A percentile compares a stretch with the other conserved stretches of the same genome.
Evolutionary conservation across 306 rosid genomes (phyloP).

Genomic region (Malus asiatica): DNA sequence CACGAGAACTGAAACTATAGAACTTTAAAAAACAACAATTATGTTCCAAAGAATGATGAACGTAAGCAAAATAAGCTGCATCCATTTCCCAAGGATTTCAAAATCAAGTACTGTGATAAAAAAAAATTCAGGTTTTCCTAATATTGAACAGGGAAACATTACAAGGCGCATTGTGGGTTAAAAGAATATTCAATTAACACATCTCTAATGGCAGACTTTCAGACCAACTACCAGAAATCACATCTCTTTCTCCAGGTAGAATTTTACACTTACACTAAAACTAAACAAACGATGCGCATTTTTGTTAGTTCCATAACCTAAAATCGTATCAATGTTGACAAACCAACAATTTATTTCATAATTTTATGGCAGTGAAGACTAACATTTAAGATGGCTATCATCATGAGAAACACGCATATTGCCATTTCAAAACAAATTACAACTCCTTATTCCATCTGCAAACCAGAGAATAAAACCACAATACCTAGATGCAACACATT

Average conservation of each 20-base stretch:
- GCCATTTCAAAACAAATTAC: slow-evolving; percentile 10
- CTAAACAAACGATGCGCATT: neutral
- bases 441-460: neutral
- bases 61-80: neutral
- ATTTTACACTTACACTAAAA: neutral
- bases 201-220: neutral
- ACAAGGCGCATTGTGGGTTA: neutral
- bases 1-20: neutral
- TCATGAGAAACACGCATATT: neutral
- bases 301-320: neutral
- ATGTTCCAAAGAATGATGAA: neutral
- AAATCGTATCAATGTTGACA: neutral
- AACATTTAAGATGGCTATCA: neutral
- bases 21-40: neutral
- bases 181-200: neutral
- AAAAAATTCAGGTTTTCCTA: neutral
- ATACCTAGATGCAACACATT: neutral
- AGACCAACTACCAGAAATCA: neutral
- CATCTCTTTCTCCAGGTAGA: neutral
- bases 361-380: neutral
- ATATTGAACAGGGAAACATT: neutral
- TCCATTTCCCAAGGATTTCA: neutral
- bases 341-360: neutral
- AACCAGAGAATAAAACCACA: slow-evolving; percentile 1
- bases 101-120: neutral